Percentiles rank a stretch among this genome's conserved stretches.
These are phyloP conservation scores for Gyromitra esculenta DNA, from an alignment of 2,329 filamentous ascomycete species.

Conservation along the genomic window DNA sequence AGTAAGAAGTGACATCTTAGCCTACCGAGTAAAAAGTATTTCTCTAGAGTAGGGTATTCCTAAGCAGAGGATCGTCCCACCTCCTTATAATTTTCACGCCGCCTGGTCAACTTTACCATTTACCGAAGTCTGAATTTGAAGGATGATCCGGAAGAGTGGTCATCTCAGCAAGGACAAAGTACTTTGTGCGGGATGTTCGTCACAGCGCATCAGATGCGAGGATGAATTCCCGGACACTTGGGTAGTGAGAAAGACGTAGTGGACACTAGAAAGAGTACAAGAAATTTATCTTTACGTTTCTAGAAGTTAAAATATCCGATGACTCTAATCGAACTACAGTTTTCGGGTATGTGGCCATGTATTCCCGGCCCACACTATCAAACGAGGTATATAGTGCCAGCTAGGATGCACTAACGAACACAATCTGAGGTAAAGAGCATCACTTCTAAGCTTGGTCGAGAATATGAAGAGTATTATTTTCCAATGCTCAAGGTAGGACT, in stretches of 20 bases:
- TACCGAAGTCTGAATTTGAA: background rate
- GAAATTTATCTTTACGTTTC: background rate
- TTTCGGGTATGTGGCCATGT: background rate
- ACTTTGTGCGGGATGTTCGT: background rate
- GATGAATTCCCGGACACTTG: background rate
- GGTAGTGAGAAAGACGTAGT: background rate
- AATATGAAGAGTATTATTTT: background rate
- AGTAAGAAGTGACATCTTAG: background rate
- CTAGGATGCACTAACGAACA: background rate
- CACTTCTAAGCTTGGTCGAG: background rate
- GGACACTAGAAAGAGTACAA: background rate
- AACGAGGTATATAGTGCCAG: background rate
- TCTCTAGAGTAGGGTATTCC: background rate
- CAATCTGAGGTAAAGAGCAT: background rate
- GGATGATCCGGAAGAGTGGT: background rate
- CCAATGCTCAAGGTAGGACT: background rate
- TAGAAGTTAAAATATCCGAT: conserved; percentile 7
- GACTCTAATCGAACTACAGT: background rate
- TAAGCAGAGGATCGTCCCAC: background rate
- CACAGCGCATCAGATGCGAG: background rate
- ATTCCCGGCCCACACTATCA: background rate
- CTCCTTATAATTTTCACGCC: background rate
- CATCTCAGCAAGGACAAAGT: background rate
- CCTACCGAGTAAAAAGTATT: background rate
- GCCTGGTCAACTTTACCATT: background rate